These are phyloP conservation scores for Trametes polyzona DNA, from an alignment of 1,284 basidiomycete species.

Conservation along the genomic window DNA sequence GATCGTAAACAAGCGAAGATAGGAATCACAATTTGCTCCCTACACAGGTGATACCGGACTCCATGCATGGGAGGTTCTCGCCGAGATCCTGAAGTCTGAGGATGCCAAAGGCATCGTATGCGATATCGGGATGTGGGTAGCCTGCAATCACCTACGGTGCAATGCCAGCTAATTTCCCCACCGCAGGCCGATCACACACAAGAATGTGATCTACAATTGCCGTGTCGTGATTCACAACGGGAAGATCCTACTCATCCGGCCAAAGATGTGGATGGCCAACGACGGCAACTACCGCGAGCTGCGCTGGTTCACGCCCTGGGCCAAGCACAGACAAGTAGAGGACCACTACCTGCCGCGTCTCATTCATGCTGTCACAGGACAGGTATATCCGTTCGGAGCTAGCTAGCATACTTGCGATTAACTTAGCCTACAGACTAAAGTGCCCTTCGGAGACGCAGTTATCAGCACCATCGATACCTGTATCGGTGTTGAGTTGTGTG, in stretches of 20 bases:
- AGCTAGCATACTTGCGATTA: not conserved
- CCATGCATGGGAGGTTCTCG: slow-evolving; percentile 97
- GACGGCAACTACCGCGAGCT: slow-evolving; percentile 98
- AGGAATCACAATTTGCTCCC: not conserved
- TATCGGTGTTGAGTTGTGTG: slow-evolving; percentile 95
- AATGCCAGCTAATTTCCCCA: not conserved
- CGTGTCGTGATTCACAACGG: slow-evolving; percentile 87
- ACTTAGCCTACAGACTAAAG: slow-evolving; percentile 66
- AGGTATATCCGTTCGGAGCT: slow-evolving; percentile 51
- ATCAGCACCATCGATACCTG: slow-evolving; percentile 94
- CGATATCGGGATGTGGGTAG: slow-evolving; percentile 89
- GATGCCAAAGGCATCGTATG: slow-evolving; percentile 83
- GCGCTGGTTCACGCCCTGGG: slow-evolving; percentile 96
- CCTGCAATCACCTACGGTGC: not conserved
- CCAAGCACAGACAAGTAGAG: slow-evolving; percentile 85
- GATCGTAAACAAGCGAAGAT: not conserved
- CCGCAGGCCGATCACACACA: slow-evolving; percentile 90
- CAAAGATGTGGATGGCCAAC: slow-evolving; percentile 99
- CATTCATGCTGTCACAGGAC: slow-evolving; percentile 86
- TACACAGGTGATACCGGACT: slow-evolving; percentile 84
- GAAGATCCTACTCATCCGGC: slow-evolving; percentile 91
- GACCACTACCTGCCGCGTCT: slow-evolving; percentile 89
- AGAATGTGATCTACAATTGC: slow-evolving; percentile 98
- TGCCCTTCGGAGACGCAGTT: slow-evolving; percentile 96
- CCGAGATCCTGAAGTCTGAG: slow-evolving; percentile 82